Conservation (phyloP, 2,329 filamentous ascomycete genomes). For the Aspergillus candidus region DNA sequence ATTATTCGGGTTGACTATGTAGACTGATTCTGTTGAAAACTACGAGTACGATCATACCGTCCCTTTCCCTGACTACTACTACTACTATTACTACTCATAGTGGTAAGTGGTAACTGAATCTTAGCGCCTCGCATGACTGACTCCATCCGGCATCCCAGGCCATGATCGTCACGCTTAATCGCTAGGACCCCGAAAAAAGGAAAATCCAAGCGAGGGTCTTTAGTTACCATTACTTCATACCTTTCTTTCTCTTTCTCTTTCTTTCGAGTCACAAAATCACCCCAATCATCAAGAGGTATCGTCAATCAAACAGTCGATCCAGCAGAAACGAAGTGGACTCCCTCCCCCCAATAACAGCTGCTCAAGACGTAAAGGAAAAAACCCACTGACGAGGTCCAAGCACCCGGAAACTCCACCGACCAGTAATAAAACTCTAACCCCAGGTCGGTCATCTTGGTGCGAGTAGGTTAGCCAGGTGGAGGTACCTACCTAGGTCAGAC, state of each 20-base stretch:
- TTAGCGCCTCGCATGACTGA: background rate
- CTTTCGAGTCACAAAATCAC: no score
- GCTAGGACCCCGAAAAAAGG: background rate
- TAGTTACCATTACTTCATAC: background rate
- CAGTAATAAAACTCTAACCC: slow-evolving; percentile 5
- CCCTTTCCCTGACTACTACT: background rate
- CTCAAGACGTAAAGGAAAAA: slow-evolving; percentile 4
- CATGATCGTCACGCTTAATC: slow-evolving; percentile 11
- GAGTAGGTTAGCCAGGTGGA: background rate
- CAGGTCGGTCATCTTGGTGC: background rate
- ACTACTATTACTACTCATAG: background rate
- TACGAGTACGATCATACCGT: no score
- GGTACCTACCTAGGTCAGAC: background rate
- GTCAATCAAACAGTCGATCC: no score
- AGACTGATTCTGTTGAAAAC: no score
- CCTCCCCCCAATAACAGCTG: slow-evolving; percentile 5
- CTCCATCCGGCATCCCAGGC: background rate
- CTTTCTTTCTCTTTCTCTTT: no score
- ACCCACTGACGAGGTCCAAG: slow-evolving; percentile 12
- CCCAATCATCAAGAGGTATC: no score
- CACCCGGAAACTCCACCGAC: slow-evolving; percentile 14
- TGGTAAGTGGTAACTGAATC: background rate
- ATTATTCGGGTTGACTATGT: no score
- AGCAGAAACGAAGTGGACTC: slow-evolving; percentile 3
- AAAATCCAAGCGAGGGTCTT: background rate